A percentile compares a stretch with the other conserved stretches of the same genome.
These are phyloP conservation scores for Pisolithus orientalis DNA, from an alignment of 768 basidiomycete species.

Conservation along the genomic window DNA sequence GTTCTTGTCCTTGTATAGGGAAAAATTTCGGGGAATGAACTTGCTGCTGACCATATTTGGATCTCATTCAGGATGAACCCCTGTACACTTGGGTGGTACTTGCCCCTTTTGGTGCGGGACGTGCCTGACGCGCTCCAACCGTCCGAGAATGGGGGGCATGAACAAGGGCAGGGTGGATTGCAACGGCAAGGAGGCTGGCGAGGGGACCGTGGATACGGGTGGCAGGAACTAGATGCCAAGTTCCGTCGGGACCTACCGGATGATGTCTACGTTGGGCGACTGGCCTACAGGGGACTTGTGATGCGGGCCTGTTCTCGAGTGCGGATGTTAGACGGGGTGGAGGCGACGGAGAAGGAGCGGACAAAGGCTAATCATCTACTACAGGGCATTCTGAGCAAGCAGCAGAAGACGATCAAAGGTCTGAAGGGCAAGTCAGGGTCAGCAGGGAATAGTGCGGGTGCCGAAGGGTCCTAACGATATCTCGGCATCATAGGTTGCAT, in stretches of 20 bases:
- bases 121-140: constrained; percentile 63
- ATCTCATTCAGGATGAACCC: constrained; percentile 75
- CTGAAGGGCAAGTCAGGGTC: constrained; percentile 10
- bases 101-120: constrained; percentile 75
- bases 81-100: constrained; percentile 92
- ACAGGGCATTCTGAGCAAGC: constrained; percentile 43
- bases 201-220: constrained; percentile 32
- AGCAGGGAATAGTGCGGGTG: constrained; percentile 7
- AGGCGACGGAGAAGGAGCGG: constrained; percentile 77
- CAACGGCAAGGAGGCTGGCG: constrained; percentile 21
- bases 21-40: not conserved
- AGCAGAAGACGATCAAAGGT: constrained; percentile 28
- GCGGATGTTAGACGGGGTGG: constrained; percentile 79
- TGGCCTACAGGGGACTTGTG: constrained; percentile 85
- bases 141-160: constrained; percentile 33
- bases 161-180: not conserved
- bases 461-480: not conserved
- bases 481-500: not conserved
- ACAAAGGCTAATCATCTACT: constrained; percentile 72
- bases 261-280: constrained; percentile 76
- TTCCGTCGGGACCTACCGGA: constrained; percentile 91
- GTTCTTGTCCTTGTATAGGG: not conserved
- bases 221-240: constrained; percentile 76
- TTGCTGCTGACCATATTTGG: not conserved
- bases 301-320: constrained; percentile 69